Conservation (phyloP, 2,329 filamentous ascomycete species). For the Colletotrichum horii region DNA sequence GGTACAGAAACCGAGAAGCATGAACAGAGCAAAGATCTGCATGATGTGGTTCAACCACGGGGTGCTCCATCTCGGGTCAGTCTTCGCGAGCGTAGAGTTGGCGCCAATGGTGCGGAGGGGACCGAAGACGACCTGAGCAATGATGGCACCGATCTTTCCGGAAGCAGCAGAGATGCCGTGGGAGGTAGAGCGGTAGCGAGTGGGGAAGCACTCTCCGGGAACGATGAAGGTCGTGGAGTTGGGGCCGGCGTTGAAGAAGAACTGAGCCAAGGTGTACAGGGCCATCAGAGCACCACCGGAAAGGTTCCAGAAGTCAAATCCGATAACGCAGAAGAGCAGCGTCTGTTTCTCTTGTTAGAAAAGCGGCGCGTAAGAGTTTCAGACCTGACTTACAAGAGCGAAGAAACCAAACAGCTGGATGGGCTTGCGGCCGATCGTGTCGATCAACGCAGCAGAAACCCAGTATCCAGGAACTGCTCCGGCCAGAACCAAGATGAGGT, state of each 20-base stretch:
- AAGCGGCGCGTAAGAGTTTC: neutral
- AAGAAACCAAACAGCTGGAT: slow-evolving; percentile 66
- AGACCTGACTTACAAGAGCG: slow-evolving; percentile 31
- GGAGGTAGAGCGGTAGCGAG: slow-evolving; percentile 65
- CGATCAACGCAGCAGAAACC: slow-evolving; percentile 76
- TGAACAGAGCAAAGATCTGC: slow-evolving; percentile 47
- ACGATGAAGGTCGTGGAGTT: slow-evolving; percentile 70
- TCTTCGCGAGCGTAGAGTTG: slow-evolving; percentile 47
- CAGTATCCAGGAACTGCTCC: slow-evolving; percentile 84
- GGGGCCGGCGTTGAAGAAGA: slow-evolving; percentile 44
- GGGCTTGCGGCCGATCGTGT: slow-evolving; percentile 77
- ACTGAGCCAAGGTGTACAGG: neutral
- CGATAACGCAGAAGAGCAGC: slow-evolving; percentile 52
- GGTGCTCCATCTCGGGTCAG: slow-evolving; percentile 17
- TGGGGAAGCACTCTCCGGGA: slow-evolving; percentile 69
- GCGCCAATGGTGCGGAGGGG: slow-evolving; percentile 42
- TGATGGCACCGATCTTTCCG: slow-evolving; percentile 63
- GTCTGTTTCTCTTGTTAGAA: slow-evolving; percentile 25
- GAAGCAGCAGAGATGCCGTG: slow-evolving; percentile 66
- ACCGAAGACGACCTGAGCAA: slow-evolving; percentile 55
- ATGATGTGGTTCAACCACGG: slow-evolving; percentile 23
- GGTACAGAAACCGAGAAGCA: slow-evolving; percentile 47
- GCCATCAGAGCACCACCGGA: slow-evolving; percentile 16
- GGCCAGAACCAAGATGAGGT: slow-evolving; percentile 79
- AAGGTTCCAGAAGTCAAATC: slow-evolving; percentile 47